phyloP scores from a whole-genome alignment of 2,329 filamentous ascomycete genomes.

The Diaporthe helianthi region DNA sequence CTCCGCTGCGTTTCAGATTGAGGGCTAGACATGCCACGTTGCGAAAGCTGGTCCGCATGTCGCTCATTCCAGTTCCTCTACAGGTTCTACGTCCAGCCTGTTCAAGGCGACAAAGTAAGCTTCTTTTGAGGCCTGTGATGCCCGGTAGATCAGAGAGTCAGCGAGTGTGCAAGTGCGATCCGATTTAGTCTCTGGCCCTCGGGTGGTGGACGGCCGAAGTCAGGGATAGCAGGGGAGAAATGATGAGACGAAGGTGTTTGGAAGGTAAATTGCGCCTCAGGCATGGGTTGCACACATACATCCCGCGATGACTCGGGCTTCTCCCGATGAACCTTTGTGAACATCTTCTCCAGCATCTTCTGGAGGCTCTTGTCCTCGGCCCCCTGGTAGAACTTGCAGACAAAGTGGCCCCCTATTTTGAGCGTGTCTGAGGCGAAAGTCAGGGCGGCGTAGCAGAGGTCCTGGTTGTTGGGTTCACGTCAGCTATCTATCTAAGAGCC shows the following conservation, averaged over 20 bases:
- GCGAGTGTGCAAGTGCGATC: not conserved
- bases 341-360: slow-evolving; percentile 75
- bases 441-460: slow-evolving; percentile 86
- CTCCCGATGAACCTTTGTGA: slow-evolving; percentile 80
- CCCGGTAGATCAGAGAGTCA: slow-evolving; percentile 27
- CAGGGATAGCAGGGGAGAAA: not conserved
- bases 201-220: slow-evolving; percentile 23
- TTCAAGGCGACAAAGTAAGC: slow-evolving; percentile 83
- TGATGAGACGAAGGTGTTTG: too few relatives aligned
- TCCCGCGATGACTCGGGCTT: slow-evolving; percentile 91
- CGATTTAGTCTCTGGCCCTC: too few relatives aligned
- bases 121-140: slow-evolving; percentile 77
- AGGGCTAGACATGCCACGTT: not conserved
- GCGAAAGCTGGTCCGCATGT: too few relatives aligned
- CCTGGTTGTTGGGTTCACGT: slow-evolving; percentile 57
- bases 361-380: slow-evolving; percentile 84
- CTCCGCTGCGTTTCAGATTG: not conserved
- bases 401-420: slow-evolving; percentile 82
- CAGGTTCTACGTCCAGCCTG: slow-evolving; percentile 60
- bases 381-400: slow-evolving; percentile 98
- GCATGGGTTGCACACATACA: slow-evolving; percentile 58
- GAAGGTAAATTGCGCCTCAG: not conserved
- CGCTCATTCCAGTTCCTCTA: slow-evolving; percentile 32
- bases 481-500: not conserved
- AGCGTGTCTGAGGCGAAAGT: slow-evolving; percentile 86